Conservation (phyloP, 306 rosid genomes). For the Ceratonia siliqua region DNA sequence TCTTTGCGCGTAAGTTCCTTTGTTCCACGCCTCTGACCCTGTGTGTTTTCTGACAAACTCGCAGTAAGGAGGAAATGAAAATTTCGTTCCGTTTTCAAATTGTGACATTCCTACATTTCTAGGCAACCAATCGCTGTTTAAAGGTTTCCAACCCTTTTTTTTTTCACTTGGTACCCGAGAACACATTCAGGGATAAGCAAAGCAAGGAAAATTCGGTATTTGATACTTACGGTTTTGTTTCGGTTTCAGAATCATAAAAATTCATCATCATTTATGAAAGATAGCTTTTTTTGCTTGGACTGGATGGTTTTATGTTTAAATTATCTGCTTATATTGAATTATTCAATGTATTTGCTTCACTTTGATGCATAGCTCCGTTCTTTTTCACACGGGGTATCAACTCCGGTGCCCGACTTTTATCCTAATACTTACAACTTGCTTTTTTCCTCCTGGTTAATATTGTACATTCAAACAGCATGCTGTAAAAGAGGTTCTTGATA, state of each 20-base stretch:
- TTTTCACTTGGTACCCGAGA: neutral
- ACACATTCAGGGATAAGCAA: neutral
- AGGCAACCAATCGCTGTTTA: neutral
- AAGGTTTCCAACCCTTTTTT: neutral
- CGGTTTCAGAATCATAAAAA: neutral
- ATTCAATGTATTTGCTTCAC: neutral
- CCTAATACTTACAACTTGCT: neutral
- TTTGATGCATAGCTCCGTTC: neutral
- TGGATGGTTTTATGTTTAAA: neutral
- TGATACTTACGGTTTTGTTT: neutral
- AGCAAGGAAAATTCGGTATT: neutral
- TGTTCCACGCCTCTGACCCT: neutral
- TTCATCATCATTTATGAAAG: neutral
- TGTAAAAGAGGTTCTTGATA: conserved; percentile 55
- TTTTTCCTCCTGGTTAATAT: neutral
- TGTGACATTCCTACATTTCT: neutral
- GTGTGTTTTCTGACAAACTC: neutral
- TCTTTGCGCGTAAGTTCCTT: conserved; percentile 38
- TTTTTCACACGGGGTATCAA: neutral
- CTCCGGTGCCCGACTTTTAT: neutral
- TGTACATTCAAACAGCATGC: conserved; percentile 51
- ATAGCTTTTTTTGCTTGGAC: neutral
- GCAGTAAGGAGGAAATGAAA: neutral
- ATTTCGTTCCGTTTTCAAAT: neutral
- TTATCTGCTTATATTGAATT: neutral